Conservation (phyloP, 768 basidiomycete species). For the Boletus rufocinnamomeus region DNA sequence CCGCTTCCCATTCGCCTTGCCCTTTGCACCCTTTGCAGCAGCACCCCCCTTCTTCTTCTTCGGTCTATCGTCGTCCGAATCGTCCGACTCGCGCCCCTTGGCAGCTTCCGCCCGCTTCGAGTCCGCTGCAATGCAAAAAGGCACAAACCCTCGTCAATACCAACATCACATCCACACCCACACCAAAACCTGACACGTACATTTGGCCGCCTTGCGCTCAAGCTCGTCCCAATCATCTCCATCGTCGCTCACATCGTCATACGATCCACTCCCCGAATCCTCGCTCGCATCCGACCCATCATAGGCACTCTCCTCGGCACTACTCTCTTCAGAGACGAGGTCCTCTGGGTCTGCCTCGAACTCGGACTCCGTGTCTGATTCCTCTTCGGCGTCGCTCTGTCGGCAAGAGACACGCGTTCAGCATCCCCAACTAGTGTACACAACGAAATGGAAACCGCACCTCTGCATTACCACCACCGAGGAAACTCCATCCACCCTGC, state of each 20-base stretch:
- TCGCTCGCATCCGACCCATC: slow-evolving; percentile 54
- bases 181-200: slow-evolving; percentile 38
- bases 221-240: slow-evolving; percentile 97
- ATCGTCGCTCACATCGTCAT: slow-evolving; percentile 62
- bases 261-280: slow-evolving; percentile 68
- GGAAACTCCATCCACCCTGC: slow-evolving; percentile 97
- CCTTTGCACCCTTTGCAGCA: slow-evolving; percentile 29
- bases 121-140: slow-evolving; percentile 40
- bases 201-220: slow-evolving; percentile 88
- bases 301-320: slow-evolving; percentile 56
- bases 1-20: slow-evolving; percentile 46
- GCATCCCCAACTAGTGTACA: slow-evolving; percentile 17
- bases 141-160: background rate
- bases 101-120: slow-evolving; percentile 46
- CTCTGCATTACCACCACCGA: slow-evolving; percentile 68
- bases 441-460: slow-evolving; percentile 41
- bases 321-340: slow-evolving; percentile 42
- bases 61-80: slow-evolving; percentile 50
- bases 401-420: slow-evolving; percentile 40
- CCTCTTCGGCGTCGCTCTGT: slow-evolving; percentile 61
- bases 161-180: background rate
- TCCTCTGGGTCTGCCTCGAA: slow-evolving; percentile 55
- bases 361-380: slow-evolving; percentile 66
- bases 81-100: slow-evolving; percentile 48
- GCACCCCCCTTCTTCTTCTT: slow-evolving; percentile 44